phyloP scores from a whole-genome alignment of 768 basidiomycete species.

The Suillus luteus region DNA sequence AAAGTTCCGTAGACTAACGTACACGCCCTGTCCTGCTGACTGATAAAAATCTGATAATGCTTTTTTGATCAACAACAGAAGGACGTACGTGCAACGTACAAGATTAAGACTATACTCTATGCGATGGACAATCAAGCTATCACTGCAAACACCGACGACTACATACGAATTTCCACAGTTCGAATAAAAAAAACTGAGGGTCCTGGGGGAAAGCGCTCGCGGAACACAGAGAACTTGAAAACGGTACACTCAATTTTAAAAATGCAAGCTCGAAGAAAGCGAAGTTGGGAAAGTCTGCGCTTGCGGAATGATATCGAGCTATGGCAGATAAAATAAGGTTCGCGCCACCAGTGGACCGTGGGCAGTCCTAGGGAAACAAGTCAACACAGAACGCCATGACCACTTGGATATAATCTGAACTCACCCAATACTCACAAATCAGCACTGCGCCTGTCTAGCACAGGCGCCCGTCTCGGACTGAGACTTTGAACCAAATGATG shows the following conservation, averaged over 20 bases:
- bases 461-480: neutral
- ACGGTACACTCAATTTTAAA: neutral
- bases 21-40: neutral
- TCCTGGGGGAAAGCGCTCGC: neutral
- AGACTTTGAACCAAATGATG: neutral
- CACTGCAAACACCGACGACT: neutral
- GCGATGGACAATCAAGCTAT: neutral
- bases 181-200: neutral
- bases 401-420: neutral
- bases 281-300: neutral
- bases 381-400: neutral
- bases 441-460: neutral
- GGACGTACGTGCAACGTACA: neutral
- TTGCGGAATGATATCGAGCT: neutral
- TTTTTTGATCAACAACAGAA: neutral
- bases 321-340: neutral
- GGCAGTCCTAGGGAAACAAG: neutral
- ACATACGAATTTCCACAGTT: neutral
- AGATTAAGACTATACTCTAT: slow-evolving; percentile 1
- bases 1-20: neutral
- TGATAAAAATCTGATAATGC: neutral
- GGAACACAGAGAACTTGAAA: neutral
- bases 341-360: neutral
- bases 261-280: neutral
- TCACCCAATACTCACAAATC: neutral